Base-by-base conservation (phyloP, 1,284 basidiomycete genomes). In the Leccinum fallax region DNA sequence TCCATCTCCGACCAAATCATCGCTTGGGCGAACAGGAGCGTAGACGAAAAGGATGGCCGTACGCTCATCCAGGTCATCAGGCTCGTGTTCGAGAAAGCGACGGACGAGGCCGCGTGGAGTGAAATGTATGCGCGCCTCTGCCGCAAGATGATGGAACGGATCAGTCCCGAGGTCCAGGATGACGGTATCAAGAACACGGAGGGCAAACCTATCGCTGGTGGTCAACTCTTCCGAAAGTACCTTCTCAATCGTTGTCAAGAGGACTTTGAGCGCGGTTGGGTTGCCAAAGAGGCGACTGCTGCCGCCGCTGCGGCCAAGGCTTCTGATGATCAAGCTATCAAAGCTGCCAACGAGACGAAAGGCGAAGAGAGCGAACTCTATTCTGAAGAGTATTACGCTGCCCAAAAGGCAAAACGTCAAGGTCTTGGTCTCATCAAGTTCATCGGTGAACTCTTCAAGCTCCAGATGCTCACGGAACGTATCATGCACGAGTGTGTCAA, bases 401-500 rank as follows among this genome's bases (percentile, higher is more conserved):
- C 93, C 19, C 92, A 96, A 76, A 98, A 98, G 83, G 95, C 95
- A 52, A 98, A 98, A 83, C 93, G 96, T 66, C 92, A 94, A 67
- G 95, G 96, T 77, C 89, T 98, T 26, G 97, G 97, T 83, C 86
- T 98, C 64, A 94, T 98, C 77, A 93, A 93, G 76, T 97, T 99
- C 80, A 97, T 98, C 67, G 96, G 97, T 71, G 96, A 98, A 80
- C 83, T 98, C 61, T 98, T 95, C 90, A 98, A 98, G 82, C 82
- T 98, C 43, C 90, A 91, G 77, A 97, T 97, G 93, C 81, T 97
- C 59, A 94, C 93, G 53, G 93, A 94, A 78, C 87, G 92, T 67
- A 96, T 97, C 78, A 98, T 99, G 90, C 92, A 95, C 78, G 89
- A 94, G 74, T 98, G 96, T 81, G 89, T 98, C 74, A 93, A 95